phyloP scores from a whole-genome alignment of 805 yeast genomes.

The Teunomyces funiuensis region DNA sequence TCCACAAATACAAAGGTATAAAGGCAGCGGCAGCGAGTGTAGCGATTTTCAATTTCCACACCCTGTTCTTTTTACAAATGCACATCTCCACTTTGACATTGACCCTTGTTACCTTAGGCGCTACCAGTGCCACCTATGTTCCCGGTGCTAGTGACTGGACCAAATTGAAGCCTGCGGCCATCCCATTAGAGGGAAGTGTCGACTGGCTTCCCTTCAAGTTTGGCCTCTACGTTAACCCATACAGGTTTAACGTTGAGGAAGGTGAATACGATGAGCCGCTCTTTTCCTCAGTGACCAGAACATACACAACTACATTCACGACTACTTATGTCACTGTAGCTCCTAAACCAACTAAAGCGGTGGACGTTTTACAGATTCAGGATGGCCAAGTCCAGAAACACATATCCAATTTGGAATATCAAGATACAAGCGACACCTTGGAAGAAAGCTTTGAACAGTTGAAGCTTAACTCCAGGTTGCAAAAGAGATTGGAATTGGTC shows the following conservation, averaged over 20 bases:
- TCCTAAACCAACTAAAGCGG: constrained; percentile 23
- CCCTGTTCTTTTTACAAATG: not conserved
- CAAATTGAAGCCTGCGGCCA: constrained; percentile 23
- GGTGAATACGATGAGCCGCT: constrained; percentile 22
- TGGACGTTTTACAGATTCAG: constrained; percentile 23
- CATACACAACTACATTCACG: constrained; percentile 9
- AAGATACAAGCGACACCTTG: constrained; percentile 6
- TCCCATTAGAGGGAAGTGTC: constrained; percentile 17
- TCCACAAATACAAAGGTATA: constrained; percentile 1
- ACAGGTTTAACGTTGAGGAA: constrained; percentile 13
- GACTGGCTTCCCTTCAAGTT: constrained; percentile 32
- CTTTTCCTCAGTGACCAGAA: constrained; percentile 11
- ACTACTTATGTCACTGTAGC: constrained; percentile 19
- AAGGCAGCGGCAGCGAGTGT: not conserved
- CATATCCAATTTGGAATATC: not conserved
- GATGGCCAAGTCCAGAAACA: constrained; percentile 32
- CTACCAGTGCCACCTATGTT: not conserved
- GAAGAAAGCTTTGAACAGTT: not conserved
- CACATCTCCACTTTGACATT: not conserved
- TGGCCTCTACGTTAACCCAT: constrained; percentile 36
- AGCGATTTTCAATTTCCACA: not conserved
- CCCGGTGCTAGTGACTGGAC: constrained; percentile 40
- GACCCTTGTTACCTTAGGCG: too few species aligned
- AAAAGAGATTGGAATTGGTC: not conserved
- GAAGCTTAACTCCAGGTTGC: not conserved